Conservation (phyloP, 192 early-diverging fungal genomes). For the Haplosporangium gracile region DNA sequence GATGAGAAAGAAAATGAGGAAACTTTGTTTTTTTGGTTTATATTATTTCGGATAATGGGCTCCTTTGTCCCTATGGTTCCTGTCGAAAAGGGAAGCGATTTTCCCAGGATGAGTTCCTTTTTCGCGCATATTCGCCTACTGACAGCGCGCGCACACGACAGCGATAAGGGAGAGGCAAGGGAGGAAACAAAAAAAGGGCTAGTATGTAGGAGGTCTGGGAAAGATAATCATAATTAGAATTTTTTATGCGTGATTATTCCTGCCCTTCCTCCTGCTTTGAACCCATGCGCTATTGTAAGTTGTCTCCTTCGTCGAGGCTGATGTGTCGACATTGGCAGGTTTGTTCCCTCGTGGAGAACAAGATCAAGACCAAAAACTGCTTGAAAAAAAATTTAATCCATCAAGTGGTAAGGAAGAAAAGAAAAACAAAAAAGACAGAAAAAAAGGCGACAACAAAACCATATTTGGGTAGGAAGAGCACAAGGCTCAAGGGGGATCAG, state of each 20-base stretch:
- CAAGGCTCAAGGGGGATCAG: not conserved
- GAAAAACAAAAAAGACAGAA: not conserved
- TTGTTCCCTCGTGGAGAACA: not conserved
- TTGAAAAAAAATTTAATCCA: not conserved
- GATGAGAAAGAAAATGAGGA: too few species aligned
- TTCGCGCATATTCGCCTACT: not conserved
- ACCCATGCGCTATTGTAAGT: not conserved
- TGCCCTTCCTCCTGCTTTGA: not conserved
- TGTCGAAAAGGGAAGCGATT: conserved; percentile 2
- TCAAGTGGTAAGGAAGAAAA: not conserved
- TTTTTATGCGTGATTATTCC: conserved; percentile 1
- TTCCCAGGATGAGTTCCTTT: conserved; percentile 10
- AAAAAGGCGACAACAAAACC: not conserved
- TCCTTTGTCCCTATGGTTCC: not conserved
- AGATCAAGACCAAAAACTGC: not conserved
- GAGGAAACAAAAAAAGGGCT: too few species aligned
- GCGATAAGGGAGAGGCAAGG: too few species aligned
- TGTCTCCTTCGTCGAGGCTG: not conserved
- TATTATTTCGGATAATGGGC: conserved; percentile 1
- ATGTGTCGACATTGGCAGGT: not conserved
- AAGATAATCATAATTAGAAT: too few species aligned
- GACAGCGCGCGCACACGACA: too few species aligned
- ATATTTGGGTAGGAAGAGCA: not conserved
- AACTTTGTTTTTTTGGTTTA: too few species aligned
- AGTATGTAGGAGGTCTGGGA: too few species aligned